Base-by-base conservation (phyloP, 2,329 filamentous ascomycete species). In the Exophiala lecanii-corni region DNA sequence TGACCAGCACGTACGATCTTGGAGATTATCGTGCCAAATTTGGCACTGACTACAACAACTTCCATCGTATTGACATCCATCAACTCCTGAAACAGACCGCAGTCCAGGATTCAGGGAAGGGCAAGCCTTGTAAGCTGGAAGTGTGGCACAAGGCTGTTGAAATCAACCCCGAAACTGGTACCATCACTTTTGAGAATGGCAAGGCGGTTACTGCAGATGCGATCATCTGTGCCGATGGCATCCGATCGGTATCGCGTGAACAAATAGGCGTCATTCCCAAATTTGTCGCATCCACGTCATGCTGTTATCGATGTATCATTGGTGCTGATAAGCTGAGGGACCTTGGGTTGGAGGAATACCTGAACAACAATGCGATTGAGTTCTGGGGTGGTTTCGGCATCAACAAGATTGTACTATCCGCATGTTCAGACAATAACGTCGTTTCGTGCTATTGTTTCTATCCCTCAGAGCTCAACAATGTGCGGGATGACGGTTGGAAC, bases 51-150 rank as follows among this genome's bases (percentile, higher is more conserved):
- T 42, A 51, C 38, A 61, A 61, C 21, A 53, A 62, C 1, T 57
- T 62, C 9, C 66, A 70, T 43, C 60, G 67, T 5, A 61, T 68
- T 17, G 66, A 69, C 43, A 43, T 71, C 17, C 67, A 69, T 47
- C 62, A 61, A 17, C 49, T 59, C 18, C 47, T 68, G 9, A 64
- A 62, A 39, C 12, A 56, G 12, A 55, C 60, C 3, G 64, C 63
- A 1, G 45, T 55, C 3, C 36, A 51, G 7, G 38, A 36, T 2
- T 54, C 52, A 19, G 59, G 59, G n/a, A 35, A 46, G 7, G 30
- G 54, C 1, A 44, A 45, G 7, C 47, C 50, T 7, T 51, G 54
- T 3, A 51, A 50, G 35, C 47, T 60, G 1, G 42, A 50, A 7
- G 48, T 50, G 5, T 37, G 54, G 16, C 53, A 59, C 30, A 50